Evolutionary conservation across 2,329 filamentous ascomycete genomes (phyloP).

Genomic region (Penicillium sp.): DNA sequence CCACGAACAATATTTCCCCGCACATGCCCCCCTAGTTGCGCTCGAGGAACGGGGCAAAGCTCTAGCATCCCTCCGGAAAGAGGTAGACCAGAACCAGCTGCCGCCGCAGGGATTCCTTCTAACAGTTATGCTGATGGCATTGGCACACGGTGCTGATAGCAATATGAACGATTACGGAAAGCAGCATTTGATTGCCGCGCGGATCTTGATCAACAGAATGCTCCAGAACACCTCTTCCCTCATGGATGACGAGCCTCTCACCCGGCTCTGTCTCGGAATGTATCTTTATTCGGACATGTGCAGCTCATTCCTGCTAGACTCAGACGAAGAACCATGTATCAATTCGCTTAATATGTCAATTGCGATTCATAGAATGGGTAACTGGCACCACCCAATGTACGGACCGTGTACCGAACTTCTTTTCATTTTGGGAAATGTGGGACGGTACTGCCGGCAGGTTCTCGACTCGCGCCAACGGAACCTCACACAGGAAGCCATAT

Average conservation of each 20-base stretch:
- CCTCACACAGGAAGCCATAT: slow-evolving; percentile 9
- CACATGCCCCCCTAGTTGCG: neutral
- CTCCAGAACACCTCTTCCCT: slow-evolving; percentile 12
- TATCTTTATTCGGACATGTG: slow-evolving; percentile 22
- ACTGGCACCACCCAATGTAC: slow-evolving; percentile 20
- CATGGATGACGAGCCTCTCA: slow-evolving; percentile 6
- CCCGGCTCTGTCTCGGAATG: slow-evolving; percentile 14
- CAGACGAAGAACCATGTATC: slow-evolving; percentile 5
- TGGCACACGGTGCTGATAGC: slow-evolving; percentile 10
- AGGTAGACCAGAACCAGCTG: slow-evolving; percentile 5
- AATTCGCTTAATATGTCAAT: slow-evolving; percentile 6
- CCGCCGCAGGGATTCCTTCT: slow-evolving; percentile 7
- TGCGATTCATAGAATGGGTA: slow-evolving; percentile 14
- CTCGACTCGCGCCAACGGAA: slow-evolving; percentile 13
- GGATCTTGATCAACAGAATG: slow-evolving; percentile 15
- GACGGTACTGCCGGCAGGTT: slow-evolving; percentile 17
- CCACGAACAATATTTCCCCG: slow-evolving; percentile 20
- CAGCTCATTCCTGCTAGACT: slow-evolving; percentile 16
- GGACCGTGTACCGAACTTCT: slow-evolving; percentile 15
- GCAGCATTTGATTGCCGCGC: slow-evolving; percentile 18
- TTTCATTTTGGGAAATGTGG: slow-evolving; percentile 14
- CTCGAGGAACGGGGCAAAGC: slow-evolving; percentile 23
- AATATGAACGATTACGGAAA: slow-evolving; percentile 16
- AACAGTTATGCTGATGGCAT: slow-evolving; percentile 13
- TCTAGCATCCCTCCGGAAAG: slow-evolving; percentile 15